These are phyloP conservation scores for Pichia membranifaciens DNA, from an alignment of 805 yeast species.

Conservation along the genomic window DNA sequence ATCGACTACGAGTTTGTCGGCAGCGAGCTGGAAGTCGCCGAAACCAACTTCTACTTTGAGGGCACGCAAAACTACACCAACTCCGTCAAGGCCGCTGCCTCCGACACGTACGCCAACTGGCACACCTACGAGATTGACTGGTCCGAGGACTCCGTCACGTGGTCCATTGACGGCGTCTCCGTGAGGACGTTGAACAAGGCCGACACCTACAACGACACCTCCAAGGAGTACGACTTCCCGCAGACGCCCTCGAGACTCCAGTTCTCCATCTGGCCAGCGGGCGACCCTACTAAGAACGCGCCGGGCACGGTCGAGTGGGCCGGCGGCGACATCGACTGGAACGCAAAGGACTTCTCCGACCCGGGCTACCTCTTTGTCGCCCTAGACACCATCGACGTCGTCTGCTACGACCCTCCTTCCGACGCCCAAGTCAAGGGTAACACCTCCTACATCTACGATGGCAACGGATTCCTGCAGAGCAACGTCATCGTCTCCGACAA, in stretches of 20 bases:
- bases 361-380: slow-evolving; percentile 79
- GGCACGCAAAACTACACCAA: slow-evolving; percentile 68
- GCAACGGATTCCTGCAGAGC: slow-evolving; percentile 41
- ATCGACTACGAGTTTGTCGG: slow-evolving; percentile 88
- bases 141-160: slow-evolving; percentile 62
- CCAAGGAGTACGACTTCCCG: slow-evolving; percentile 52
- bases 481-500: slow-evolving; percentile 58
- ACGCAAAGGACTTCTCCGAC: slow-evolving; percentile 60
- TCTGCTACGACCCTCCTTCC: slow-evolving; percentile 69
- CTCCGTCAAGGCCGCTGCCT: slow-evolving; percentile 38
- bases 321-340: slow-evolving; percentile 85
- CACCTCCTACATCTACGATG: slow-evolving; percentile 49
- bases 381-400: slow-evolving; percentile 52
- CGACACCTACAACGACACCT: slow-evolving; percentile 60
- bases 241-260: slow-evolving; percentile 73
- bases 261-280: slow-evolving; percentile 76
- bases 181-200: slow-evolving; percentile 60
- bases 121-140: slow-evolving; percentile 79
- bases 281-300: slow-evolving; percentile 38
- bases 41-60: slow-evolving; percentile 76
- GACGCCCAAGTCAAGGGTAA: slow-evolving; percentile 41
- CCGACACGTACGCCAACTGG: slow-evolving; percentile 58
- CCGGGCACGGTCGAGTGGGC: slow-evolving; percentile 76
- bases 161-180: slow-evolving; percentile 66
- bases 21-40: slow-evolving; percentile 55